Base-by-base conservation (phyloP, 2,329 filamentous ascomycete genomes). In the Cordyceps militaris region DNA sequence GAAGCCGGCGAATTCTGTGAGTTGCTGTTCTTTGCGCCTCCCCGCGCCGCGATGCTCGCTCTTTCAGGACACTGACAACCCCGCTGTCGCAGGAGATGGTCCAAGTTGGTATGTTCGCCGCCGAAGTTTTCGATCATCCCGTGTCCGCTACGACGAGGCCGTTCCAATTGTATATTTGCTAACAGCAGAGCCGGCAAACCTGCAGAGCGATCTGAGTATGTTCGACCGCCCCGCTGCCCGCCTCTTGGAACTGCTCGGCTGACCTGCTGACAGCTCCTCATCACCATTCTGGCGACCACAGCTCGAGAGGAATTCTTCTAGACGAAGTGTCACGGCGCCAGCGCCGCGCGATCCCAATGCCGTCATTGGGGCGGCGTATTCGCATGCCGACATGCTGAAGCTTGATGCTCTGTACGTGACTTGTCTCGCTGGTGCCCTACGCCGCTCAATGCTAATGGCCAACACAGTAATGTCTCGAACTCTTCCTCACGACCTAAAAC, bases 331-430 rank as follows among this genome's bases (percentile, higher is more conserved):
- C 23, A 70, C 70, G 51, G 65, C 68, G 23, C 66, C 71, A 43
- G 63, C 63, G 32, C 70, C 76, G 53, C 80, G 82, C 69, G 86
- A 88, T 65, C 75, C 85, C 52, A 84, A 79, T 66, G 82, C 93
- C 61, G 89, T 99, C 36, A 88, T 97, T 60, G 94, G 94, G 64
- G 94, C 94, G 58, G 88, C 92, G 47, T 99, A 99, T 71, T 97
- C 94, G 14, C 94, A 99, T 73, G 90, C 93, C 28, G 92, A 97
- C 74, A 90, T 96, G 69, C 80, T 97, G 66, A 96, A 93, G 73
- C 88, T 93, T 67, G 89, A 91, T 67, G 83, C 85, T 28, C 66
- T 93, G 90, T 94, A 81, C 63, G 81, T 72, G 32, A 21, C n/a
- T 43, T 38, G 24, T 34, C 9, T 9, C 23, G 34, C 19, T 49